Base-by-base conservation (phyloP, 371 early-diverging fungal species). In the Amoeboaphelidium protococcarum region DNA sequence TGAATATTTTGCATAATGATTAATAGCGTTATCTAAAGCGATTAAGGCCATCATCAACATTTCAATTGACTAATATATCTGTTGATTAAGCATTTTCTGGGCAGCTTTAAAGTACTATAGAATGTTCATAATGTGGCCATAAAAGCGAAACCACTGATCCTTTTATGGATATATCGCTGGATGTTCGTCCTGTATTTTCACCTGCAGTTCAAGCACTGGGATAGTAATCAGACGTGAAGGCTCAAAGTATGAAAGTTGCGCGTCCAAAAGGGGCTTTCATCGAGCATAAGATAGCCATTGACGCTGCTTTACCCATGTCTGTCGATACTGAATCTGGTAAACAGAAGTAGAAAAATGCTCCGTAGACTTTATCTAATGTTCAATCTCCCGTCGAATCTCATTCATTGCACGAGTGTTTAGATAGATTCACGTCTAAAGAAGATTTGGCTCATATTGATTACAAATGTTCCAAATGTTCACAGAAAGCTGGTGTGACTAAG, bases 61-160 rank as follows among this genome's bases (percentile, higher is more conserved):
- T 94, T 94, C 59, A 51, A 63, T 23, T 94, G 95, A 51, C 67
- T 88, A 51, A 63, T 23, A 92, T 94, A 51, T 67, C 87, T 23
- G 72, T 92, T 21, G 94, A 94, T 59, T 70, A 73, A 47, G 80
- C 83, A 0, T 92, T 92, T 64, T 78, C 78, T 0, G 95, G 95
- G 10, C 53, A 77, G 13, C 56, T 94, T 25, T 86, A 84, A 50
- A 80, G 81, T 20, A 79, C 78, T 40, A 84, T 92, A 0, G 85
- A 80, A 0, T 91, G 91, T 54, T 50, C 64, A n/a, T 55, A 64
- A 40, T 92, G 94, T 54, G 71, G 73, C 46, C 77, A 79, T 50
- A 71, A 76, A 3, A 78, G 83, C 1, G 71, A 72, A 0, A 73
- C 82, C 0, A 61, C 64, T 45, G 94, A 92, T 54, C 88, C 89